Conservation (phyloP, 2,329 filamentous ascomycete genomes). For the Penicillium fuscoglaucum region DNA sequence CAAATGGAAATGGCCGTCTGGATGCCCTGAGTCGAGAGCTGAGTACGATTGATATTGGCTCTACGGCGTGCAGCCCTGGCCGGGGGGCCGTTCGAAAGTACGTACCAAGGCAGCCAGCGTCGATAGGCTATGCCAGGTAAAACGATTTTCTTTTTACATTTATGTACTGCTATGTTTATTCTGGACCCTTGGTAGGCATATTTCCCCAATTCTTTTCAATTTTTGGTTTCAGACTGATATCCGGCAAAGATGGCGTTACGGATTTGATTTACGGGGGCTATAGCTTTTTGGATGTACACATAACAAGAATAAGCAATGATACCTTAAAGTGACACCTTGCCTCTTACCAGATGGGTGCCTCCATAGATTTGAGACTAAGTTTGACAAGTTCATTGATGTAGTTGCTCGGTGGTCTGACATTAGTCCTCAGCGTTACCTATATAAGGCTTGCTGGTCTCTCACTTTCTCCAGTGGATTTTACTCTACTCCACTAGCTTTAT, state of each 20-base stretch:
- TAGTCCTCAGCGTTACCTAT: neutral
- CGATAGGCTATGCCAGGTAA: constrained; percentile 34
- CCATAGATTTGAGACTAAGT: neutral
- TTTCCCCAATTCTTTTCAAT: constrained; percentile 3
- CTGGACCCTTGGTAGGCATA: constrained; percentile 5
- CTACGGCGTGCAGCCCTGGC: constrained; percentile 33
- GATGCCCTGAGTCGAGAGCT: constrained; percentile 60
- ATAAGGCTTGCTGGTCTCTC: neutral
- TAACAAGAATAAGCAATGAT: constrained; percentile 4
- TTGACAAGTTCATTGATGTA: neutral
- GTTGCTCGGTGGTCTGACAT: neutral
- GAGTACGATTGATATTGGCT: constrained; percentile 52
- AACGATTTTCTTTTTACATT: constrained; percentile 10
- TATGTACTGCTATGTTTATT: constrained; percentile 18
- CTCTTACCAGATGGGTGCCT: neutral
- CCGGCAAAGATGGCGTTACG: constrained; percentile 9
- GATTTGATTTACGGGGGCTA: neutral
- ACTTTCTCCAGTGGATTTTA: neutral
- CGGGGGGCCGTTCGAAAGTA: constrained; percentile 35
- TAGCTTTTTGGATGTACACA: constrained; percentile 1
- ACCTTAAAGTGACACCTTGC: constrained; percentile 1
- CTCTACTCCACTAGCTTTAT: neutral
- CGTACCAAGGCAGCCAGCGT: constrained; percentile 27
- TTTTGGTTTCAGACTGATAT: constrained; percentile 12
- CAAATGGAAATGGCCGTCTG: constrained; percentile 28